These are phyloP conservation scores for Sambucus nigra DNA, from an alignment of 129 eudicot genomes.

Conservation along the genomic window DNA sequence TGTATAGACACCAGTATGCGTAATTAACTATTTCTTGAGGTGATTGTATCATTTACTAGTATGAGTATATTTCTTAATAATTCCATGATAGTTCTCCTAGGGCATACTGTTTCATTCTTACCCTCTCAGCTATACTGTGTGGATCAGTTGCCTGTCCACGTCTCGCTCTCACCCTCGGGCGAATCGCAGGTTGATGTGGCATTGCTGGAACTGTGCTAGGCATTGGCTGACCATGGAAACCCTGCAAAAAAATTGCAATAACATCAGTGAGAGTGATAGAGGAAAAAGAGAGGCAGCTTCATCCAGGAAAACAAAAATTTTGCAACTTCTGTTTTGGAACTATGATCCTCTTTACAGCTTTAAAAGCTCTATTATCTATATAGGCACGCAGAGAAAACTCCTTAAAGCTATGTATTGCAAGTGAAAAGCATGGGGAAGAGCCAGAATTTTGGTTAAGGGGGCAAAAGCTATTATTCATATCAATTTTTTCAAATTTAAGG, in stretches of 20 bases:
- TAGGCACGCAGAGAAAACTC: too few relatives aligned
- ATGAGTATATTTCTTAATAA: too few relatives aligned
- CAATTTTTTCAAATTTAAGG: too few relatives aligned
- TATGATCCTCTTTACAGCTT: neutral
- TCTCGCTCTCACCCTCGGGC: slow-evolving; percentile 91
- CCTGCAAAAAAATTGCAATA: slow-evolving; percentile 28
- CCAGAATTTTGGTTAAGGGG: too few relatives aligned
- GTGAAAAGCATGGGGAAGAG: neutral
- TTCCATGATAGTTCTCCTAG: too few relatives aligned
- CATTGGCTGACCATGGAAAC: slow-evolving; percentile 73
- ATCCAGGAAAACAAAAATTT: neutral
- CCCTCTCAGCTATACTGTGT: slow-evolving; percentile 98
- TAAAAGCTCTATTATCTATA: too few relatives aligned
- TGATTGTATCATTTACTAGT: too few relatives aligned
- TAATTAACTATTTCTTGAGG: too few relatives aligned
- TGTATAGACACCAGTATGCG: too few relatives aligned
- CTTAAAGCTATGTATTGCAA: too few relatives aligned
- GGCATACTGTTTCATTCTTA: too few relatives aligned
- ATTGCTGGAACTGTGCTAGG: slow-evolving; percentile 45
- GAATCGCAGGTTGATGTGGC: slow-evolving; percentile 74
- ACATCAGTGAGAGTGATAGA: slow-evolving; percentile 3
- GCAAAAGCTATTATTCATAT: too few relatives aligned
- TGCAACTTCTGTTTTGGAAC: neutral
- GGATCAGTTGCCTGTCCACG: slow-evolving; percentile 99
- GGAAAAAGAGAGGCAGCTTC: neutral